These are phyloP conservation scores for Stephanocyclus meneghinianus DNA, from an alignment of 352 stramenopile genomes.

Conservation along the genomic window DNA sequence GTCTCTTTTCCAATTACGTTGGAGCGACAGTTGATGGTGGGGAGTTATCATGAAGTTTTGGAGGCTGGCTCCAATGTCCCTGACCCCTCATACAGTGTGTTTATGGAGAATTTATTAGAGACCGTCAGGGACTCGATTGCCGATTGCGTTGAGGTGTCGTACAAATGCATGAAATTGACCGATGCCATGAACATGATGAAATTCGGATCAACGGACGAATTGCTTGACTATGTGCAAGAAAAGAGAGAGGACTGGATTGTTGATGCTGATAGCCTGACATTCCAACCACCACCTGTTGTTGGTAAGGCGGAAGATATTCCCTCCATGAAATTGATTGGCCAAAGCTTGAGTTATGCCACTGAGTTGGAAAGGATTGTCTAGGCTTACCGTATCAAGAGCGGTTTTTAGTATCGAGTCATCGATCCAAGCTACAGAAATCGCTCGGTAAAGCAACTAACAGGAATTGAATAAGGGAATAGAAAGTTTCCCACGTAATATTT, in stretches of 20 bases:
- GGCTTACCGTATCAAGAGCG: not conserved
- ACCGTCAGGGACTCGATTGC: constrained; percentile 94
- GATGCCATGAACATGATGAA: constrained; percentile 93
- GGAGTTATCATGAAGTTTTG: constrained; percentile 85
- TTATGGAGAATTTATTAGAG: constrained; percentile 90
- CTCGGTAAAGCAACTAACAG: not conserved
- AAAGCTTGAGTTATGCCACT: constrained; percentile 94
- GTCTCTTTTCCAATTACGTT: constrained; percentile 78
- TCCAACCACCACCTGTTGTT: constrained; percentile 84
- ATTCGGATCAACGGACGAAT: constrained; percentile 85
- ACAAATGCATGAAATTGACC: constrained; percentile 86
- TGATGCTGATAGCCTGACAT: constrained; percentile 84
- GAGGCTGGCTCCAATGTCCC: constrained; percentile 87
- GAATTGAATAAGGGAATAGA: too few species aligned
- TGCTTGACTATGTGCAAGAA: constrained; percentile 87
- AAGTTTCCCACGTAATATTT: too few species aligned
- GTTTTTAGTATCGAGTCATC: not conserved
- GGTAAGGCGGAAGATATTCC: constrained; percentile 91
- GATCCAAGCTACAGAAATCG: not conserved
- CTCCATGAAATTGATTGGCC: constrained; percentile 90
- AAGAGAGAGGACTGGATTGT: constrained; percentile 90
- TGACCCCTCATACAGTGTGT: constrained; percentile 90
- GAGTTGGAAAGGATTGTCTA: constrained; percentile 87
- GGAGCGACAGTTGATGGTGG: constrained; percentile 81
- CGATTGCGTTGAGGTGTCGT: constrained; percentile 93